A percentile compares a stretch with the other conserved stretches of the same genome.
Conservation (phyloP, 169 alveolate genomes). For the Eimeria necatrix region DNA sequence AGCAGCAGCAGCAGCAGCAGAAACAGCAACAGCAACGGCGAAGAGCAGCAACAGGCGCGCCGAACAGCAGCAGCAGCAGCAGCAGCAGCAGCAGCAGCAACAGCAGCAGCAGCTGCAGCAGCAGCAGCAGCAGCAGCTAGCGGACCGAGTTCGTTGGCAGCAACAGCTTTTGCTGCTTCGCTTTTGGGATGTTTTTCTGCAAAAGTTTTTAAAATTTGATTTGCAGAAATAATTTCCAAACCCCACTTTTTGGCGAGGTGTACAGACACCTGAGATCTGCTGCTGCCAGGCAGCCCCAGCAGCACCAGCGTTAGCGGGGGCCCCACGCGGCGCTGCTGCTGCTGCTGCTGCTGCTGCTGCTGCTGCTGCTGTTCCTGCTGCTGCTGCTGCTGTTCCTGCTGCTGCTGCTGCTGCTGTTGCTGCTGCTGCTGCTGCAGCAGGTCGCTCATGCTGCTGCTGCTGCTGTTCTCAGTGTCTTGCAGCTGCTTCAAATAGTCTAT, state of each 20-base stretch:
- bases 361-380: background rate
- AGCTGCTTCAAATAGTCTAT: conserved; percentile 87
- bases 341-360: conserved; percentile 81
- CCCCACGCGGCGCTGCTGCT: conserved; percentile 87
- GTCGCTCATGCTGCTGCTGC: background rate
- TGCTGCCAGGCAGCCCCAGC: conserved; percentile 84
- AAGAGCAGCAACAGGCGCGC: background rate
- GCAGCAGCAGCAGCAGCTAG: background rate
- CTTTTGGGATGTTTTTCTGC: conserved; percentile 85
- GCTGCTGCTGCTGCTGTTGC: conserved; percentile 87
- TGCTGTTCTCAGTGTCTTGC: conserved; percentile 43
- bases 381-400: conserved; percentile 82
- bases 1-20: background rate
- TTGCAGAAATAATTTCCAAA: conserved; percentile 86
- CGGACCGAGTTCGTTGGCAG: conserved; percentile 36
- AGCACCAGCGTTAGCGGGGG: conserved; percentile 48
- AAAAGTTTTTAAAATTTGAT: conserved; percentile 89
- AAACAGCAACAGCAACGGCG: too few species aligned
- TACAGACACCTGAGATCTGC: conserved; percentile 87
- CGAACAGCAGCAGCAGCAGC: background rate
- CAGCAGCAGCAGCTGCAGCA: background rate
- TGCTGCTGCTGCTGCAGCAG: background rate
- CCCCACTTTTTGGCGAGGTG: conserved; percentile 88
- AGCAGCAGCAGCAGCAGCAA: background rate
- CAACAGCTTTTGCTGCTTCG: conserved; percentile 83